Percentiles rank a stretch among this genome's conserved stretches.
phyloP scores from a whole-genome alignment of 805 yeast genomes.

The Hanseniaspora lachancei region DNA sequence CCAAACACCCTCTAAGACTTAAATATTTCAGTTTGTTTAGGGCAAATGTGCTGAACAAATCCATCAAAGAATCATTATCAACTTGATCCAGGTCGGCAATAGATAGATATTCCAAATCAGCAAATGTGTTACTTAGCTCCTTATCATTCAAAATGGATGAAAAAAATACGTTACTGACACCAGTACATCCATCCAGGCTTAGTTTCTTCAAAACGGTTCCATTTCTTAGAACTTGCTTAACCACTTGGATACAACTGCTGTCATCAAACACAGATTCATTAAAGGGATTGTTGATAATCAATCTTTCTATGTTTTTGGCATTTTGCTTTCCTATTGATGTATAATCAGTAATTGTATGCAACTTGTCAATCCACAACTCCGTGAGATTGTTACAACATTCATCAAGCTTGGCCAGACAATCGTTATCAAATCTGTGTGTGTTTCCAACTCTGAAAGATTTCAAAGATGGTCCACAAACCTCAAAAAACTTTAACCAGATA shows the following conservation, averaged over 20 bases:
- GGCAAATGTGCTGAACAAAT: constrained; percentile 38
- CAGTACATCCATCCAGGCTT: constrained; percentile 59
- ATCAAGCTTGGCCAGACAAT: constrained; percentile 47
- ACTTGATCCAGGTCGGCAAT: constrained; percentile 48
- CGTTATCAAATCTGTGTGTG: constrained; percentile 70
- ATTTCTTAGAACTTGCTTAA: constrained; percentile 41
- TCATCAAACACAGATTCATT: constrained; percentile 55
- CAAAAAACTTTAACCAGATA: constrained; percentile 69
- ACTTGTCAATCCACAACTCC: constrained; percentile 47
- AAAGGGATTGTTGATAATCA: constrained; percentile 60
- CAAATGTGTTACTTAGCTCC: constrained; percentile 22
- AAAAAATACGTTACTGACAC: constrained; percentile 51
- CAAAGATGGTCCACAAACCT: constrained; percentile 40
- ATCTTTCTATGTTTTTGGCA: constrained; percentile 31
- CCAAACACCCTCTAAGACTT: constrained; percentile 51
- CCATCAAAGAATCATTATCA: constrained; percentile 52
- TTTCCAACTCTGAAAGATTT: constrained; percentile 51
- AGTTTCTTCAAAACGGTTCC: constrained; percentile 39
- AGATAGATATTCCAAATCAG: constrained; percentile 41
- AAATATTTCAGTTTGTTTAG: constrained; percentile 47
- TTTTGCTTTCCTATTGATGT: constrained; percentile 52
- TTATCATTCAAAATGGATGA: constrained; percentile 48
- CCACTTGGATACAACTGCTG: constrained; percentile 46
- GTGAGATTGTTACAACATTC: constrained; percentile 44
- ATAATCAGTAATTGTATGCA: constrained; percentile 61